Base-by-base conservation (phyloP, 2,329 filamentous ascomycete genomes). In the Diaporthe humulicola region DNA sequence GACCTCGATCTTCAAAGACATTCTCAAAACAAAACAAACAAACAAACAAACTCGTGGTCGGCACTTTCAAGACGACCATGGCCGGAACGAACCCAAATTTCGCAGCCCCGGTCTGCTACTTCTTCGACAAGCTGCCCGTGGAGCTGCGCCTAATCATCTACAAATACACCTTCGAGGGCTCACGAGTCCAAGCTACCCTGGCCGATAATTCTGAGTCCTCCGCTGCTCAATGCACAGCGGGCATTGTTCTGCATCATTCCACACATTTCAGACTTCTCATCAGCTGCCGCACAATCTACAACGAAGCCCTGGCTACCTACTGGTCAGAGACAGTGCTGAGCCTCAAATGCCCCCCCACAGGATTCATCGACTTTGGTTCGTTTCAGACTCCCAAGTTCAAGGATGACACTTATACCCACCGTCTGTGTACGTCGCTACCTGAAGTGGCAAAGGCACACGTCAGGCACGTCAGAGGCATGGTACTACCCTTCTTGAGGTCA, bases 291-390 rank as follows among this genome's bases (percentile, higher is more conserved):
- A 15, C 19, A 2, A 38, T 67, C 28, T 50, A 50, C 42, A 4
- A 50, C 28, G 61, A 67, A 25, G 42, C 61, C 15, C 22, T 36
- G 10, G 28, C 14, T 1, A 50, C 22, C 5, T 67, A 50, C 42
- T 67, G 61, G 61, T n/a, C 61, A 1, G 3, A 17, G 45, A 36
- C 61, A 0, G 14, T 50, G 1, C 28, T 67, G 22, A 17, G 7
- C 2, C 42, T 67, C 4, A 2, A 50, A 4, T 15, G 3, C 25
- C 42, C 61, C 2, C 0, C 15, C 3, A 1, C 22, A 15, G 1
- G 2, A 2, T 40, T 28, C 10, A 7, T 0, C n/a, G 2, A 3
- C 36, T 3, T 9, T 9, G 15, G 8, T 10, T 14, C 12, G 4
- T 30, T 48, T n/a, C 19, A 12, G 8, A 10, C 9, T 15, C 8